Percentiles rank a stretch among this genome's conserved stretches.
Conservation (phyloP, 495 filamentous ascomycete genomes). For the Neurospora sp. region DNA sequence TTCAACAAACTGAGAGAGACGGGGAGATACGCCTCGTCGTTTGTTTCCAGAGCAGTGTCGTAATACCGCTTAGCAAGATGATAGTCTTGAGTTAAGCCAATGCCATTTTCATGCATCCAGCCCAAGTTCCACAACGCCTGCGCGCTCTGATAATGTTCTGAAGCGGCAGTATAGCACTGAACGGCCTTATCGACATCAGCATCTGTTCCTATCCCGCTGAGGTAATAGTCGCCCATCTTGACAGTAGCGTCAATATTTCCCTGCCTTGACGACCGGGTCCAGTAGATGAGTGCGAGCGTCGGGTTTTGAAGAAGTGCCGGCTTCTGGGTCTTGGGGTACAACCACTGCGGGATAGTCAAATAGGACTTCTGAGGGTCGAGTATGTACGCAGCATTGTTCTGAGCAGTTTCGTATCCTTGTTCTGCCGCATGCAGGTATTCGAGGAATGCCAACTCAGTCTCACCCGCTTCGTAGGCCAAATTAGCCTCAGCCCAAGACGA, state of each 20-base stretch:
- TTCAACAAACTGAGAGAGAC: constrained; percentile 84
- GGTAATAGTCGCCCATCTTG: constrained; percentile 98
- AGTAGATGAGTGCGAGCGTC: constrained; percentile 78
- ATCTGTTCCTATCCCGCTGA: constrained; percentile 64
- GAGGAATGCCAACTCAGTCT: constrained; percentile 75
- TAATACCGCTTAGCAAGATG: constrained; percentile 96
- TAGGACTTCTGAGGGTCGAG: constrained; percentile 66
- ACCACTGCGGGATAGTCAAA: constrained; percentile 30
- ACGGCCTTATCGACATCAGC: constrained; percentile 79
- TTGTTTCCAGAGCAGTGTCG: constrained; percentile 82
- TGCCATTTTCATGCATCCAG: constrained; percentile 98
- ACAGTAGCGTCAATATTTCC: constrained; percentile 87
- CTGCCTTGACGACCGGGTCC: constrained; percentile 92
- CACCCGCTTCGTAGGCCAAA: constrained; percentile 70
- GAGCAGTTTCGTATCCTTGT: constrained; percentile 87
- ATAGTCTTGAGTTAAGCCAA: constrained; percentile 90
- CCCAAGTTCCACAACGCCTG: constrained; percentile 96
- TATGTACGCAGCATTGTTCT: constrained; percentile 89
- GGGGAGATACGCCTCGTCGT: constrained; percentile 88
- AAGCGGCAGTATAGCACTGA: constrained; percentile 82
- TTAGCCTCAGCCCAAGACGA: constrained; percentile 84
- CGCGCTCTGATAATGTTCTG: constrained; percentile 80
- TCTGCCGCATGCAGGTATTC: constrained; percentile 88
- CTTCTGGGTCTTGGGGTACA: constrained; percentile 25
- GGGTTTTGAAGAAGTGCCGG: constrained; percentile 56